Percentiles rank a stretch among this genome's conserved stretches.
phyloP scores from a whole-genome alignment of 257 asterid genomes.

The Petunia axillaris region DNA sequence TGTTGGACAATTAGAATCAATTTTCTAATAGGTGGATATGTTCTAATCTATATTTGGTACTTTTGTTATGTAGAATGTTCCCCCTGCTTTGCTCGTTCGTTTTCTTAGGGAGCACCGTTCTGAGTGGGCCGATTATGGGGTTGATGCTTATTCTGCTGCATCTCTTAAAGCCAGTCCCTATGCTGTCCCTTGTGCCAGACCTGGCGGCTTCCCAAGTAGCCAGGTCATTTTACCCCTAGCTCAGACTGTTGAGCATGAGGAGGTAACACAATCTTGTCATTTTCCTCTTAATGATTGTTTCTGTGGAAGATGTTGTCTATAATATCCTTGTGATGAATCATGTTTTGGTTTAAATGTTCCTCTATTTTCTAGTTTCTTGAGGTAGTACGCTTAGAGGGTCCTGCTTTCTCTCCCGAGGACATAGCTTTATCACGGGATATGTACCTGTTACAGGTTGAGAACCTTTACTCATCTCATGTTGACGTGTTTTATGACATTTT shows the following conservation, averaged over 20 bases:
- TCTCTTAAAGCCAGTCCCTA: slow-evolving; percentile 70
- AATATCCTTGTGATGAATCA: not conserved
- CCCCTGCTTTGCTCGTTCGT: slow-evolving; percentile 82
- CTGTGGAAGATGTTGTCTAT: not conserved
- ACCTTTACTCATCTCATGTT: not conserved
- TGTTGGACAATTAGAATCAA: not conserved
- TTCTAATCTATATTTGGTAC: not conserved
- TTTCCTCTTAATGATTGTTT: not conserved
- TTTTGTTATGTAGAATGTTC: slow-evolving; percentile 58
- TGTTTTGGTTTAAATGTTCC: slow-evolving; percentile 3
- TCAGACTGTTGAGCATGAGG: slow-evolving; percentile 81
- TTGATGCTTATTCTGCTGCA: slow-evolving; percentile 80
- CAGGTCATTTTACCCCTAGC: slow-evolving; percentile 85
- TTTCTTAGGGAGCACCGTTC: slow-evolving; percentile 91
- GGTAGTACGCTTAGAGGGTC: slow-evolving; percentile 85
- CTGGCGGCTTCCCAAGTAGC: slow-evolving; percentile 68
- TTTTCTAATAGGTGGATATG: not conserved
- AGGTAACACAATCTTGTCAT: slow-evolving; percentile 45
- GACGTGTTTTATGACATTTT: not conserved
- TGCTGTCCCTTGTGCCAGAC: slow-evolving; percentile 71
- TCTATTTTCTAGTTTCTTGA: slow-evolving; percentile 63
- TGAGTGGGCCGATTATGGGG: slow-evolving; percentile 90
- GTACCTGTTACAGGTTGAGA: slow-evolving; percentile 77
- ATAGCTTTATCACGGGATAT: slow-evolving; percentile 79
- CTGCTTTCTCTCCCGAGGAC: slow-evolving; percentile 74